Conservation (phyloP, 768 basidiomycete species). For the Leucocoprinus leucothites region DNA sequence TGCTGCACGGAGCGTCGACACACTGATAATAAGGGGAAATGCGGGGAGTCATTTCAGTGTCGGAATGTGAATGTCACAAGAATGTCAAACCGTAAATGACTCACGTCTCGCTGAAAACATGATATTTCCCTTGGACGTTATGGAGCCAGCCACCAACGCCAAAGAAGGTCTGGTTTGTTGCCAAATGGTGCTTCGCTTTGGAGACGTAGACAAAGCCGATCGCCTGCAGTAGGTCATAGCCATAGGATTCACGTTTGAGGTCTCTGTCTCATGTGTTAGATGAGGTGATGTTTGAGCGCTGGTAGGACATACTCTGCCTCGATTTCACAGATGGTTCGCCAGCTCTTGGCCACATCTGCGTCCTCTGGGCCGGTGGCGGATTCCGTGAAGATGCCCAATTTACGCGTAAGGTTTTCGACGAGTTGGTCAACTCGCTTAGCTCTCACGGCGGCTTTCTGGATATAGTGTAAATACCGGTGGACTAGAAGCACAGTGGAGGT, state of each 20-base stretch:
- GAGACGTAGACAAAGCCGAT: slow-evolving; percentile 83
- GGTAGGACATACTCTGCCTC: slow-evolving; percentile 72
- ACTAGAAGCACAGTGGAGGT: slow-evolving; percentile 13
- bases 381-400: slow-evolving; percentile 86
- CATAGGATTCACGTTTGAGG: slow-evolving; percentile 83
- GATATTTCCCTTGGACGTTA: slow-evolving; percentile 89
- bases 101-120: slow-evolving; percentile 90
- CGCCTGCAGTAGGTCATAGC: slow-evolving; percentile 79
- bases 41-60: slow-evolving; percentile 6
- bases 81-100: slow-evolving; percentile 23
- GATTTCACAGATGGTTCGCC: slow-evolving; percentile 72
- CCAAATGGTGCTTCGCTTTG: slow-evolving; percentile 82
- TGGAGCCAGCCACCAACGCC: slow-evolving; percentile 94
- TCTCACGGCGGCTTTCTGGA: slow-evolving; percentile 76
- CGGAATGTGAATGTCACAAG: neutral
- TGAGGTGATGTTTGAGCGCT: slow-evolving; percentile 1
- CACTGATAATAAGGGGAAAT: slow-evolving; percentile 36
- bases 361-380: slow-evolving; percentile 71
- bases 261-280: slow-evolving; percentile 46
- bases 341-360: slow-evolving; percentile 65
- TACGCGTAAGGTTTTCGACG: slow-evolving; percentile 74
- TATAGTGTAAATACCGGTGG: slow-evolving; percentile 12
- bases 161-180: slow-evolving; percentile 66
- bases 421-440: slow-evolving; percentile 74
- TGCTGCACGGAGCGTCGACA: slow-evolving; percentile 81